A percentile compares a stretch with the other conserved stretches of the same genome.
Evolutionary conservation across 2,329 filamentous ascomycete genomes (phyloP).

Genomic region (Colletotrichum echinochloae): DNA sequence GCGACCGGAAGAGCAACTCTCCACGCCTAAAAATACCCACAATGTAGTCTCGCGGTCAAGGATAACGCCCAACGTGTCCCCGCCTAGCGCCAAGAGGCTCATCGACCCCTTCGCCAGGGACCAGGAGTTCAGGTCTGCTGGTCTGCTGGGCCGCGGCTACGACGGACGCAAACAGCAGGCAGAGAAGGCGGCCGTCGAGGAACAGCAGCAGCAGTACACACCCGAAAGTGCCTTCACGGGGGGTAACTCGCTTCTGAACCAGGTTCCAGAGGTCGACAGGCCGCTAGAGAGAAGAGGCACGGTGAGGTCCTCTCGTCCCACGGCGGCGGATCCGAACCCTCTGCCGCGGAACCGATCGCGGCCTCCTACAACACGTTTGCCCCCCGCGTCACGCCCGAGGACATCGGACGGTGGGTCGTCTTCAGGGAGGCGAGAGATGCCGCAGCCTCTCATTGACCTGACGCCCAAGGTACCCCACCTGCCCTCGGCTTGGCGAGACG

Average conservation of each 20-base stretch:
- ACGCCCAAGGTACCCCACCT: constrained; percentile 73
- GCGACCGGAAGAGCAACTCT: constrained; percentile 17
- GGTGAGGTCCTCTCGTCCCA: constrained; percentile 50
- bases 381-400: constrained; percentile 44
- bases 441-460: constrained; percentile 76
- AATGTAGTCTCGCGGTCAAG: constrained; percentile 34
- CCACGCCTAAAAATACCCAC: constrained; percentile 11
- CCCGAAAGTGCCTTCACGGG: constrained; percentile 39
- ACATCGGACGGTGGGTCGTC: constrained; percentile 40
- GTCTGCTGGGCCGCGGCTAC: constrained; percentile 64
- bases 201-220: constrained; percentile 29
- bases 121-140: constrained; percentile 61
- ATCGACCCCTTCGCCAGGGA: constrained; percentile 46
- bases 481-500: constrained; percentile 67
- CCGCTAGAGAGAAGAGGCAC: constrained; percentile 49
- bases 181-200: constrained; percentile 42
- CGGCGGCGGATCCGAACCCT: constrained; percentile 33
- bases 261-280: constrained; percentile 41
- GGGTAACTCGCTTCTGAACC: constrained; percentile 63
- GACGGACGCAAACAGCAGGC: constrained; percentile 59
- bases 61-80: constrained; percentile 24
- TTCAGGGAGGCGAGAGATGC: constrained; percentile 49
- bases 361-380: constrained; percentile 42
- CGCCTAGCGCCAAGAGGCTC: constrained; percentile 18
- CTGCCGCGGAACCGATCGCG: constrained; percentile 37